Evolutionary conservation across 2,329 filamentous ascomycete species (phyloP), one percentile per base, ranked within the genome.

Genomic region (Epichloe amarillans): DNA sequence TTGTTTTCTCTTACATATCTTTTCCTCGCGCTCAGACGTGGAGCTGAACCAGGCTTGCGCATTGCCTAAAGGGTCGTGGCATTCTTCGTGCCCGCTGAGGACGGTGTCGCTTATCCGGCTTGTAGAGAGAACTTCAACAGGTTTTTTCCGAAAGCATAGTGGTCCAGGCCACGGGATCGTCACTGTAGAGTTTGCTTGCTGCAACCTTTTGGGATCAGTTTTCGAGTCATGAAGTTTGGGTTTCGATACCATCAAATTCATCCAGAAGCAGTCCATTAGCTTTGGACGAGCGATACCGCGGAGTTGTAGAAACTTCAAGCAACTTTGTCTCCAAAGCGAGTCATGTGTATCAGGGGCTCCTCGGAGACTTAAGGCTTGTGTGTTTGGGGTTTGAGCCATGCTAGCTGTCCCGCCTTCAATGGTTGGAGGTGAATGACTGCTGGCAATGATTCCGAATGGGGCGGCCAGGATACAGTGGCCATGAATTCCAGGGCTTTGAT

Each of bases 161-260:
- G 66, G 66, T 2, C 73, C 69, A 40, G 77, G 78, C 77, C 77
- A 81, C 11, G 73, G 69, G 23, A 79, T 69, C 6, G 66, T 70
- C 4, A 69, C 62, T 3, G 65, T 61, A 3, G 66, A 55, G 10
- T 60, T 63, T n/a, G 60, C 52, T 37, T 64, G 54, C 2, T 69
- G 66, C 3, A 66, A 65, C 41, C 66, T 61, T 53, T 69, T 75
- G 5, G 66, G 62, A 50, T 78, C 71, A 23, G 57, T 54, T 37
- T 67, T 71, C 17, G 63, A 58, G 39, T 76, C 73, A 46, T 65
- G 63, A 10, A 66, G 62, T 53, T 68, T 74, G 21, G 68, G 68
- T 23, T 70, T 71, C 33, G 72, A 65, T 36, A 76, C 69, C 49
- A 74, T 68, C 21, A 82, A 66, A 50, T 69, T 72, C 19, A 78